Base-by-base conservation (phyloP, 768 basidiomycete species). In the Xerocomus spinulosus region DNA sequence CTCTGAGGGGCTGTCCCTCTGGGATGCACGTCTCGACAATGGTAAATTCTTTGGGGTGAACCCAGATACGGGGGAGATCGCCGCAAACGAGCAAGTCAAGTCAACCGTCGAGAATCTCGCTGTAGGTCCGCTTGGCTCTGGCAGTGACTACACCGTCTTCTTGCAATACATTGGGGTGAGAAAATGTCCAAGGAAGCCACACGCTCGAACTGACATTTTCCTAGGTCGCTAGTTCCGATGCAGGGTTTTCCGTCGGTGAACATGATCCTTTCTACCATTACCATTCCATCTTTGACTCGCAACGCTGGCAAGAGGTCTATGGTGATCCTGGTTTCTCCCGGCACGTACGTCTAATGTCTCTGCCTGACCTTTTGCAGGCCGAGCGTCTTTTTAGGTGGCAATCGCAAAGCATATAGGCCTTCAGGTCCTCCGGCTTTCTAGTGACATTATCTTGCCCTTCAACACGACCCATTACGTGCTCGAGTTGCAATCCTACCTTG, bases 71-170 rank as follows among this genome's bases (percentile, higher is more conserved):
- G 70, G 67, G 37, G 63, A 66, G 4, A 26, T 56, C 4, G 53
- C 54, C 21, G 49, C 63, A 51, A 54, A 68, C 37, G 45, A 67
- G 35, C 60, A 62, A 42, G 51, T 37, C 37, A 35, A 49, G 35
- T 60, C 58, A 3, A 52, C 63, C 4, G 62, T 63, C 24, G 60
- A 69, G 21, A 62, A 69, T 9, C 59, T 67, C 3, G 77, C 75
- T 17, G 66, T 92, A 29, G 30, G 33, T 0, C 77, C 87, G 14
- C 69, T 92, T 15, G 91, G 91, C 32, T 87, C 84, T 44, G 91
- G 91, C 21, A 91, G 88, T 49, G 95, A 97, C 66, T 97, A 77
- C 56, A 96, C 94, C 0, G 85, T 91, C 9, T 96, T 97, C 71
- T 68, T 98, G 57, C 91, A 97, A 64, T 74, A 83, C 34, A 72